These are phyloP conservation scores for Lentinula detonsa DNA, from an alignment of 768 basidiomycete genomes.

Conservation along the genomic window DNA sequence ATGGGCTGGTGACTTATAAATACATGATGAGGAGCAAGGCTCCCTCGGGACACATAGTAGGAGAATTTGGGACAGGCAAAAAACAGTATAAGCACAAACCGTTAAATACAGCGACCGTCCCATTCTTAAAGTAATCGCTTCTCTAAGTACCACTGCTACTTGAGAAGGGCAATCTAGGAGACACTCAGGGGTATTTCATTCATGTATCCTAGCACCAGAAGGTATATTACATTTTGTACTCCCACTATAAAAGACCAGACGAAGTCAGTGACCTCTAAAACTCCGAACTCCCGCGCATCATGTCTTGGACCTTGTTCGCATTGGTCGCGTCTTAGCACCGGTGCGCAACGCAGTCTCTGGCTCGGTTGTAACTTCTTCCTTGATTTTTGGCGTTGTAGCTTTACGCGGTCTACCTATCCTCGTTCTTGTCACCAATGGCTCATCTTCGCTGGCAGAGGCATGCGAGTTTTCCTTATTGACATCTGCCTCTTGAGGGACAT, in stretches of 20 bases:
- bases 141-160: neutral
- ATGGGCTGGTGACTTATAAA: slow-evolving; percentile 94
- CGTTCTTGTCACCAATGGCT: neutral
- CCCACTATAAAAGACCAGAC: neutral
- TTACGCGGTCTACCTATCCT: slow-evolving; percentile 1
- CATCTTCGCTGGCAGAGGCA: neutral
- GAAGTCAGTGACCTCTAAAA: too few species aligned
- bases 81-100: slow-evolving; percentile 65
- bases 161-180: neutral
- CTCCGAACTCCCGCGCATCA: neutral
- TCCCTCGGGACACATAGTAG: slow-evolving; percentile 73
- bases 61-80: slow-evolving; percentile 78
- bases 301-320: slow-evolving; percentile 9
- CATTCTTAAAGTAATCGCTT: slow-evolving; percentile 30
- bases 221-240: neutral
- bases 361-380: slow-evolving; percentile 8
- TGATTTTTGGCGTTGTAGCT: slow-evolving; percentile 1
- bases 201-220: neutral
- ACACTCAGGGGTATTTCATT: neutral
- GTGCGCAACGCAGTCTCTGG: slow-evolving; percentile 3
- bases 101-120: slow-evolving; percentile 38
- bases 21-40: slow-evolving; percentile 82
- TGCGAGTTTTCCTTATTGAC: slow-evolving; percentile 5
- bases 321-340: neutral
- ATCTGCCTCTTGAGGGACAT: neutral